Percentiles rank a stretch among this genome's conserved stretches.
These are phyloP conservation scores for Trichosporon coremiiforme DNA, from an alignment of 1,284 basidiomycete genomes.

Conservation along the genomic window DNA sequence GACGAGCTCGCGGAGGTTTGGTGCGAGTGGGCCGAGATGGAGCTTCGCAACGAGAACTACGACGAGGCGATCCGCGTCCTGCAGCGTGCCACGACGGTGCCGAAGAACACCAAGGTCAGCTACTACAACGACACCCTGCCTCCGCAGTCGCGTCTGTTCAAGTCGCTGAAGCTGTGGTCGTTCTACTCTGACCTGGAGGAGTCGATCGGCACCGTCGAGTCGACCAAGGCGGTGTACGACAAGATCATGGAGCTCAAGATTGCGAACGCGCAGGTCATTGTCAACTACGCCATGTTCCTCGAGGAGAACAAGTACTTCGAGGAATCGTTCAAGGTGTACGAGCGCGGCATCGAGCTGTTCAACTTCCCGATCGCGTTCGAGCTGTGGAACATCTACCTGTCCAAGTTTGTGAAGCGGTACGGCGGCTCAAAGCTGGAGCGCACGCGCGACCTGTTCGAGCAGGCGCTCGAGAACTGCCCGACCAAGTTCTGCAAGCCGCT, in stretches of 20 bases:
- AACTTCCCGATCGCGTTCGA: slow-evolving; percentile 98
- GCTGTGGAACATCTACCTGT: slow-evolving; percentile 98
- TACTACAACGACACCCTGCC: slow-evolving; percentile 92
- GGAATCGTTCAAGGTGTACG: slow-evolving; percentile 98
- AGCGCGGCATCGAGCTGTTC: slow-evolving; percentile 95
- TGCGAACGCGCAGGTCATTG: slow-evolving; percentile 96
- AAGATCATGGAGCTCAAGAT: slow-evolving; percentile 96
- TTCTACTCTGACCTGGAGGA: slow-evolving; percentile 98
- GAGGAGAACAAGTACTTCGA: slow-evolving; percentile 99
- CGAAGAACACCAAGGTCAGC: slow-evolving; percentile 85
- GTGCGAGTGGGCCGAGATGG: slow-evolving; percentile 99
- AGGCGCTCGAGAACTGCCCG: slow-evolving; percentile 94
- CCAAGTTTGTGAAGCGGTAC: slow-evolving; percentile 96
- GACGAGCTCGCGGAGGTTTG: slow-evolving; percentile 98
- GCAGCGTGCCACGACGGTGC: slow-evolving; percentile 90
- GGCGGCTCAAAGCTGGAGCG: slow-evolving; percentile 93
- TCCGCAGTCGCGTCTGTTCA: slow-evolving; percentile 89
- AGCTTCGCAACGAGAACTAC: slow-evolving; percentile 92
- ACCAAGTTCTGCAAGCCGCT: slow-evolving; percentile 91
- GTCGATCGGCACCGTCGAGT: slow-evolving; percentile 89
- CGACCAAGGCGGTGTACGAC: slow-evolving; percentile 91
- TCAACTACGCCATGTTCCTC: slow-evolving; percentile 96
- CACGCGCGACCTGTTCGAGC: slow-evolving; percentile 94
- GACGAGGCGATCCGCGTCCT: slow-evolving; percentile 92
- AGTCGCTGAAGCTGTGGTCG: slow-evolving; percentile 97